Base-by-base conservation (phyloP, 805 yeast species). In the Candida dendrica region DNA sequence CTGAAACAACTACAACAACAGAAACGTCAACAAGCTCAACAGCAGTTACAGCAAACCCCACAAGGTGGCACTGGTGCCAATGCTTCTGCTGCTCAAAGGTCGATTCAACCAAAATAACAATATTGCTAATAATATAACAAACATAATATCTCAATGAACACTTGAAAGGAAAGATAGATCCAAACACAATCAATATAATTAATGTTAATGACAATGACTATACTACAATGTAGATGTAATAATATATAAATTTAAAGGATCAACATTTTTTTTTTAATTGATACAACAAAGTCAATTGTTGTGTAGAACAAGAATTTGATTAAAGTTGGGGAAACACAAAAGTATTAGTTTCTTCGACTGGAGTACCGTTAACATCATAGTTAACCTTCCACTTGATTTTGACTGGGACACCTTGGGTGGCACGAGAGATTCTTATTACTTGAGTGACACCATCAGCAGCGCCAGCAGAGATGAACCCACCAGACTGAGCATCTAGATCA, bases 321-420 rank as follows among this genome's bases (percentile, higher is more conserved):
- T 14, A 35, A 27, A 35, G 34, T 19, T 8, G 49, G 35, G 70
- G 70, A 40, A 67, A 56, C 31, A 62, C 55, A 41, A 65, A 64
- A 19, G 80, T 77, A 7, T 88, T 87, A 9, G 79, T 71, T 48
- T 79, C 84, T 50, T 74, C 81, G 17, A 61, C 61, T 8, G 61
- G 58, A 18, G 59, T 56, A n/a, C 79, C 76, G 41, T 73, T 75
- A 9, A 71, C 56, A 10, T 54, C 51, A 57, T 75, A 86, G 43
- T 74, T 74, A 19, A 75, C 71, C 59, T 81, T 84, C 91, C 90
- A 87, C 60, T 86, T 83, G 44, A 87, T 69, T 60, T 84, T 85
- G 50, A 83, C 60, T n/a, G 68, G 64, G 13, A 57, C 42, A 19
- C 66, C 71, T 30, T 62, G 59, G 1, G 43, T 17, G 0, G 66